These are phyloP conservation scores for Polyporus tsugae DNA, from an alignment of 1,284 basidiomycete species.

Conservation along the genomic window DNA sequence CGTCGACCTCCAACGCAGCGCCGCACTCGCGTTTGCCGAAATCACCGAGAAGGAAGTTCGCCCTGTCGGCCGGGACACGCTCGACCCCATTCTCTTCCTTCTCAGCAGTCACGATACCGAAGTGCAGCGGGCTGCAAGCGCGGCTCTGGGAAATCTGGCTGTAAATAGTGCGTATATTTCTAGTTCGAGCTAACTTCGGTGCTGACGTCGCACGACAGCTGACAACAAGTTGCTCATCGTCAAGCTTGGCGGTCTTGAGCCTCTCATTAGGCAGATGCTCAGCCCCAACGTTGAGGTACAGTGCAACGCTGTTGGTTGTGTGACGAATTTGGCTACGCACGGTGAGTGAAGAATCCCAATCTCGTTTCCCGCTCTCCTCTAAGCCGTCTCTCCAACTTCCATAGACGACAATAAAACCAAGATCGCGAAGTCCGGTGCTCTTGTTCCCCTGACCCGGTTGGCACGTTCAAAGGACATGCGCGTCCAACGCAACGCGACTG, in stretches of 20 bases:
- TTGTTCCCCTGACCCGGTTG: constrained; percentile 95
- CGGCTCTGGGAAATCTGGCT: constrained; percentile 97
- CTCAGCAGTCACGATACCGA: constrained; percentile 98
- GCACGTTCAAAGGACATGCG: constrained; percentile 99
- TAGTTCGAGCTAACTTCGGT: constrained; percentile 12
- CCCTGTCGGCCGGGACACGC: constrained; percentile 95
- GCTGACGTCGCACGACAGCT: constrained; percentile 58
- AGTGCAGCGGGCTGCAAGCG: constrained; percentile 97
- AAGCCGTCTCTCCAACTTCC: constrained; percentile 8
- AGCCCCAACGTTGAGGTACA: constrained; percentile 99
- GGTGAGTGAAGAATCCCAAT: constrained; percentile 59
- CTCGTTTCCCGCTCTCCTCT: background rate
- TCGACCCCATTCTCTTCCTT: constrained; percentile 98
- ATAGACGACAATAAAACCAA: constrained; percentile 99
- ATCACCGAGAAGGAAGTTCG: constrained; percentile 99
- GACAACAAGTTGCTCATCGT: constrained; percentile 99
- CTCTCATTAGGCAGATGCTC: constrained; percentile 98
- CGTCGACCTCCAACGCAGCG: constrained; percentile 98
- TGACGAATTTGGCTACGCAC: constrained; percentile 98
- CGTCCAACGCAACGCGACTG: constrained; percentile 98
- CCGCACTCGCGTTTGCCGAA: constrained; percentile 98
- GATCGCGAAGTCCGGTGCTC: constrained; percentile 98
- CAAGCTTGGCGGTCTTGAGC: constrained; percentile 96
- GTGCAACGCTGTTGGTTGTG: constrained; percentile 99
- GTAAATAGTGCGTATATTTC: constrained; percentile 87